Evolutionary conservation across 2,329 filamentous ascomycete genomes (phyloP).

Genomic region (Pseudocercospora crystallina): DNA sequence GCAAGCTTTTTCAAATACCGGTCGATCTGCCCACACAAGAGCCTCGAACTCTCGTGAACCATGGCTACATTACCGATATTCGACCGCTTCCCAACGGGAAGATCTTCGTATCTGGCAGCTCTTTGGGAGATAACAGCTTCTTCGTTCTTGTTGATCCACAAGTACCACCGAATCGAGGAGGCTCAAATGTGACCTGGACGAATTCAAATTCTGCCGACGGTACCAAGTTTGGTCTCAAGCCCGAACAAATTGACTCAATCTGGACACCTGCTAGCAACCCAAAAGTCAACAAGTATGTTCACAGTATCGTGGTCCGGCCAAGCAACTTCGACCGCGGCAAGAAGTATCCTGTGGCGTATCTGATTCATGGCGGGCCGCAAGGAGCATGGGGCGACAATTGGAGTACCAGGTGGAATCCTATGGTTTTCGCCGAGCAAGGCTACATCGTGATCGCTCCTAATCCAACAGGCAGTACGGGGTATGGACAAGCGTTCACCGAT

Average conservation of each 20-base stretch:
- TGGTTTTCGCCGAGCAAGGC: conserved; percentile 35
- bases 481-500: conserved; percentile 34
- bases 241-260: conserved; percentile 64
- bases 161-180: conserved; percentile 35
- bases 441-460: conserved; percentile 33
- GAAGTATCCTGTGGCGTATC: conserved; percentile 34
- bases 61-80: conserved; percentile 57
- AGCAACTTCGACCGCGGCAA: conserved; percentile 29
- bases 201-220: conserved; percentile 64
- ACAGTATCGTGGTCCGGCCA: conserved; percentile 53
- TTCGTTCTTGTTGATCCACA: conserved; percentile 63
- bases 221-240: conserved; percentile 62
- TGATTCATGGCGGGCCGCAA: conserved; percentile 36
- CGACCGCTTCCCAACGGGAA: conserved; percentile 51
- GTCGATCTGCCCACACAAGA: conserved; percentile 26
- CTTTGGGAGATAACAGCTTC: conserved; percentile 69
- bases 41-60: conserved; percentile 50
- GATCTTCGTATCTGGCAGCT: conserved; percentile 67
- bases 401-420: conserved; percentile 34
- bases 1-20: conserved; percentile 53
- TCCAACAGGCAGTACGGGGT: conserved; percentile 32
- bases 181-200: conserved; percentile 24
- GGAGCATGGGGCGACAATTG: conserved; percentile 32
- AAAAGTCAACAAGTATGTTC: conserved; percentile 54
- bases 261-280: conserved; percentile 65